Evolutionary conservation across 2,329 filamentous ascomycete genomes (phyloP), one percentile per base, ranked within the genome.

Genomic region (Fusarium sp.): DNA sequence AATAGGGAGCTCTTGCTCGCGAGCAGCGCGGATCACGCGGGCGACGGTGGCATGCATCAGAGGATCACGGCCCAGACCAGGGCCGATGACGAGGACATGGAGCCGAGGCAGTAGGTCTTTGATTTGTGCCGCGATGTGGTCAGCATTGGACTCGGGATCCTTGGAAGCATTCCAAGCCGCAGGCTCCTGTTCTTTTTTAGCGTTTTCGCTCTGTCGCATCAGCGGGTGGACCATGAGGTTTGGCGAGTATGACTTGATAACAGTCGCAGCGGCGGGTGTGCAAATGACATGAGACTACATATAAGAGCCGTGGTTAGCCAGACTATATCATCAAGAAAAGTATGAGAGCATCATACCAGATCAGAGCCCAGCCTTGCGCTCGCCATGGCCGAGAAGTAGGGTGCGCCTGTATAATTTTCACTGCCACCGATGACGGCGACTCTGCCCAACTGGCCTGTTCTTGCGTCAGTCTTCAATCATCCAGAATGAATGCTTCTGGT

Each of bases 181-280:
- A 58, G 88, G 83, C 75, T 89, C 86, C 27, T 83, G 78, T 33
- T 68, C 60, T 29, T 46, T 71, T 41, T 78, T 77, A 33, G 82
- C 79, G 9, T 79, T 64, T 15, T 82, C 79, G 49, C 90, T 89
- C 82, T 96, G 94, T 35, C 94, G 93, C 90, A 99, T 95, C 74
- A 98, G 89, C 2, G 96, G 96, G 81, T 98, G 96, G 15, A 99
- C 96, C 95, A 99, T 99, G 33, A 99, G 87, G 81, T 98, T 98
- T 5, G 96, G 96, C 25, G 95, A 98, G 85, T 98, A 99, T 7
- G 94, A 94, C 85, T 99, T 99, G 84, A 99, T 97, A 41, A 98
- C 95, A 78, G 90, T 87, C 50, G 88, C 94, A 5, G 96, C 96
- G 60, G 89, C 92, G 14, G 93, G 94, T 67, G 97, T 97, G 86